A percentile compares a stretch with the other conserved stretches of the same genome.
Evolutionary conservation across 129 eudicot species (phyloP).

Genomic region (sunflower (Helianthus annuus)): HanXRQr2.0-SUNRISE NC_035435.2:26902916-26903415

Average conservation of each 20-base stretch:
- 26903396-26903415: no score
- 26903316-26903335: no score
- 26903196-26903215: neutral
- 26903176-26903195: neutral
- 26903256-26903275: no score
- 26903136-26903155: neutral
- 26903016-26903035: slow-evolving; percentile 84
- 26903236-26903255: neutral
- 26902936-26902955: slow-evolving; percentile 80
- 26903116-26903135: neutral
- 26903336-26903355: no score
- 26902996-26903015: slow-evolving; percentile 73
- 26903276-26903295: no score
- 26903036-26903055: slow-evolving; percentile 44
- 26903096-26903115: slow-evolving; percentile 18
- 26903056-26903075: slow-evolving; percentile 4
- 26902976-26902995: slow-evolving; percentile 79
- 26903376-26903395: no score
- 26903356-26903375: no score
- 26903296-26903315: no score
- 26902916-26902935: slow-evolving; percentile 66
- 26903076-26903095: slow-evolving; percentile 6
- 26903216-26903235: neutral
- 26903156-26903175: neutral
- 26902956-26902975: slow-evolving; percentile 65